These are phyloP conservation scores for Ganoderma boninense DNA, from an alignment of 1,284 basidiomycete species.

Conservation along the genomic window DNA sequence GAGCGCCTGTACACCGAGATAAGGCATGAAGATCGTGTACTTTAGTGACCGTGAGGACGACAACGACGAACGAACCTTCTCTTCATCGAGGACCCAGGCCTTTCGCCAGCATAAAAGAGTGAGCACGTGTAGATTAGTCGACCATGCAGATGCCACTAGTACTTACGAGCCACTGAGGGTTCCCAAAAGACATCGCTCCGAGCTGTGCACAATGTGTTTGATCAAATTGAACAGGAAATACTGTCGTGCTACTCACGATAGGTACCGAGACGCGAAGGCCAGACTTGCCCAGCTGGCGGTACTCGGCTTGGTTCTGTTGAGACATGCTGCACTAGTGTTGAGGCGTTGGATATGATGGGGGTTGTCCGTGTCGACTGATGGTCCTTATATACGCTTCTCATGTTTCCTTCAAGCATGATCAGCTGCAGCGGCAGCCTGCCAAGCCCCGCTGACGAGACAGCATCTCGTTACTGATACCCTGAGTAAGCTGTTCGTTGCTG, in stretches of 20 bases:
- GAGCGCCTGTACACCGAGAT: conserved; percentile 32
- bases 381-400: neutral
- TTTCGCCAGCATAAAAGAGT: too few relatives aligned
- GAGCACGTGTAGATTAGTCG: too few relatives aligned
- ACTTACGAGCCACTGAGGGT: conserved; percentile 45
- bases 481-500: neutral
- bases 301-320: conserved; percentile 35
- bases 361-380: neutral
- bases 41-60: neutral
- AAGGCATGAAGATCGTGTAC: neutral
- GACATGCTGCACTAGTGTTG: neutral
- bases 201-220: conserved; percentile 37
- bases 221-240: too few relatives aligned
- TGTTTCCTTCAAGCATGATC: neutral
- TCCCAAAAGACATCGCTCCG: conserved; percentile 59
- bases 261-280: conserved; percentile 60
- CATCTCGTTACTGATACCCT: neutral
- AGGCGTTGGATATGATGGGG: neutral
- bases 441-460: neutral
- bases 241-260: conserved; percentile 41
- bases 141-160: too few relatives aligned
- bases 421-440: too few relatives aligned
- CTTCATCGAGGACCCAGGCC: conserved; percentile 54
- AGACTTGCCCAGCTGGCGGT: conserved; percentile 55
- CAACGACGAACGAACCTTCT: conserved; percentile 39